Conservation (phyloP, 306 rosid species). For the Notholithocarpus densiflorus region DNA sequence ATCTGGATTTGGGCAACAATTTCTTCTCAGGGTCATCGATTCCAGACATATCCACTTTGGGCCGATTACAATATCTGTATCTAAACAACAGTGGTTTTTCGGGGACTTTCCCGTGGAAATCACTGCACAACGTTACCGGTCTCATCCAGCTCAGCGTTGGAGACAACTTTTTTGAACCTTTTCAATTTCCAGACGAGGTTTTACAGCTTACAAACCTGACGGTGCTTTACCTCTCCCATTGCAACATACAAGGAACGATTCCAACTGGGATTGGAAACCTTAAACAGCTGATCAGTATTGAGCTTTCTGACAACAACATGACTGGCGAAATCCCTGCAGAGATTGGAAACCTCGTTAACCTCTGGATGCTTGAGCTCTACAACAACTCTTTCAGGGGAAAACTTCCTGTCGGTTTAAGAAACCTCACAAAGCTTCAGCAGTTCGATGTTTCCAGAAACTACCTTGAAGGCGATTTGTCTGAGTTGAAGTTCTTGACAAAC, state of each 20-base stretch:
- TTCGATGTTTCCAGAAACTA: constrained; percentile 63
- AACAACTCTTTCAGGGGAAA: constrained; percentile 52
- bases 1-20: constrained; percentile 73
- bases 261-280: constrained; percentile 71
- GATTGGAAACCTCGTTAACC: constrained; percentile 60
- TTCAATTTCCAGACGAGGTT: constrained; percentile 51
- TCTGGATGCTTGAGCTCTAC: constrained; percentile 72
- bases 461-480: constrained; percentile 65
- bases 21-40: constrained; percentile 43
- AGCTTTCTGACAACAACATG: constrained; percentile 50
- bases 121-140: constrained; percentile 44
- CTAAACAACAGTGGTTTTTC: constrained; percentile 62
- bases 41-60: constrained; percentile 57
- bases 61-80: constrained; percentile 40
- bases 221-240: constrained; percentile 62
- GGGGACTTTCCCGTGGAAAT: constrained; percentile 74
- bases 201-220: constrained; percentile 42
- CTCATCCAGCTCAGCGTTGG: constrained; percentile 66
- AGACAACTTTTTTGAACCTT: constrained; percentile 54
- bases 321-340: constrained; percentile 68
- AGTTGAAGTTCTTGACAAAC: constrained; percentile 38
- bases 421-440: constrained; percentile 39
- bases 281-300: constrained; percentile 52
- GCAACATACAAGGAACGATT: constrained; percentile 56
- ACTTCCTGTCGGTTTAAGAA: constrained; percentile 57